Conservation (phyloP, 78 protist genomes). For the Pelomyxa schiedti region DNA sequence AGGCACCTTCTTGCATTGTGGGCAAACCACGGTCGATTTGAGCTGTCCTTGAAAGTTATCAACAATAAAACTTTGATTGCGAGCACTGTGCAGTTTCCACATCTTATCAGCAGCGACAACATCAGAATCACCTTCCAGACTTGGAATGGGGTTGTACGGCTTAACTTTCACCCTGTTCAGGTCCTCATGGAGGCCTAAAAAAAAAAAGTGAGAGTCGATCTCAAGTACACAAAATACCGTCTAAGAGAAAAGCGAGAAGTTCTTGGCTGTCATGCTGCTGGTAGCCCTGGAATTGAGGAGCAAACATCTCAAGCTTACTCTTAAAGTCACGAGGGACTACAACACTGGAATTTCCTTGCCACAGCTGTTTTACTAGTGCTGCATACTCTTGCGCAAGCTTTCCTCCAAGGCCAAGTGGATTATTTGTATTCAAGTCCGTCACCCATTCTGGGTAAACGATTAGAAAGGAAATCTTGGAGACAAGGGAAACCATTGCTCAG, state of each 20-base stretch:
- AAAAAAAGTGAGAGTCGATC: slow-evolving; percentile 52
- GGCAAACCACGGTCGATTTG: slow-evolving; percentile 38
- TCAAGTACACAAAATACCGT: slow-evolving; percentile 13
- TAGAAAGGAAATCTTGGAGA: too few species aligned
- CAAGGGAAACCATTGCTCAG: too few species aligned
- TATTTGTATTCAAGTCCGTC: slow-evolving; percentile 43
- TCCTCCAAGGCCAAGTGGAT: slow-evolving; percentile 68
- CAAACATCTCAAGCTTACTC: slow-evolving; percentile 31
- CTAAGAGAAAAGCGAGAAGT: slow-evolving; percentile 35
- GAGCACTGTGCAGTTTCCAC: slow-evolving; percentile 46
- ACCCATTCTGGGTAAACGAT: background rate
- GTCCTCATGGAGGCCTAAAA: slow-evolving; percentile 89
- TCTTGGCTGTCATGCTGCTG: slow-evolving; percentile 81
- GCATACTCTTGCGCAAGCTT: slow-evolving; percentile 43
- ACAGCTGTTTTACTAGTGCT: slow-evolving; percentile 25
- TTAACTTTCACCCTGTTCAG: slow-evolving; percentile 64
- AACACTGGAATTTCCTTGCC: slow-evolving; percentile 6
- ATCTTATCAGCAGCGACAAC: slow-evolving; percentile 2
- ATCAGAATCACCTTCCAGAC: slow-evolving; percentile 36
- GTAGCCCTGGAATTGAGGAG: slow-evolving; percentile 62
- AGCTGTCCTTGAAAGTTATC: slow-evolving; percentile 56
- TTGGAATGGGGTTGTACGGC: slow-evolving; percentile 35
- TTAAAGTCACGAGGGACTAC: slow-evolving; percentile 52
- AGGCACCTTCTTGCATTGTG: too few species aligned
- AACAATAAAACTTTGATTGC: slow-evolving; percentile 62